Percentiles rank a stretch among this genome's conserved stretches.
Conservation (phyloP, 805 yeast species). For the Hanseniaspora lindneri region DNA sequence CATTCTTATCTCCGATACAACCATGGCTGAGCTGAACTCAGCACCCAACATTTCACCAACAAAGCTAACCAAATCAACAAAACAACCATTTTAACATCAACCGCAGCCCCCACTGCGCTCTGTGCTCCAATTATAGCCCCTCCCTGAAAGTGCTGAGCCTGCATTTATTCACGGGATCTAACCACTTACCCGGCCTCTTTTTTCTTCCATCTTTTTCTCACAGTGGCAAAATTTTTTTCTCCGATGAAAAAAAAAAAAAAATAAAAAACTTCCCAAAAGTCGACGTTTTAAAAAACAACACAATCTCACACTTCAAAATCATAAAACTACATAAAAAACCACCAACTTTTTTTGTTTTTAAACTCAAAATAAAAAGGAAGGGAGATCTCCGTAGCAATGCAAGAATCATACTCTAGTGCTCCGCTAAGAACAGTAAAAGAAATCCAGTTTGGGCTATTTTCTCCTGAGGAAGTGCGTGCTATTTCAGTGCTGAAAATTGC, state of each 20-base stretch:
- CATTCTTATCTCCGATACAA: too few relatives aligned
- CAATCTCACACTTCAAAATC: not conserved
- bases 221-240: slow-evolving; percentile 8
- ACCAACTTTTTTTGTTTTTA: slow-evolving; percentile 4
- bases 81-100: too few relatives aligned
- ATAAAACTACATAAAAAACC: not conserved
- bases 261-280: not conserved
- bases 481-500: slow-evolving; percentile 96
- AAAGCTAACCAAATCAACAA: too few relatives aligned
- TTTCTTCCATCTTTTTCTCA: too few relatives aligned
- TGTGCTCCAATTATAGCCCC: too few relatives aligned
- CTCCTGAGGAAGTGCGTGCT: slow-evolving; percentile 96
- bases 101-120: too few relatives aligned
- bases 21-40: too few relatives aligned
- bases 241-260: not conserved
- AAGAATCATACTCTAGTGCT: slow-evolving; percentile 82
- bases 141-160: too few relatives aligned
- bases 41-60: too few relatives aligned
- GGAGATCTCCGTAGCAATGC: slow-evolving; percentile 10
- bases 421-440: slow-evolving; percentile 95
- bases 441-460: slow-evolving; percentile 94
- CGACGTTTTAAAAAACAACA: slow-evolving; percentile 7
- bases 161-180: not conserved
- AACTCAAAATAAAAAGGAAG: not conserved
- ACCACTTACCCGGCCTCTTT: too few relatives aligned